Conservation (phyloP, 2,329 filamentous ascomycete genomes). For the Penicillium sp. region DNA sequence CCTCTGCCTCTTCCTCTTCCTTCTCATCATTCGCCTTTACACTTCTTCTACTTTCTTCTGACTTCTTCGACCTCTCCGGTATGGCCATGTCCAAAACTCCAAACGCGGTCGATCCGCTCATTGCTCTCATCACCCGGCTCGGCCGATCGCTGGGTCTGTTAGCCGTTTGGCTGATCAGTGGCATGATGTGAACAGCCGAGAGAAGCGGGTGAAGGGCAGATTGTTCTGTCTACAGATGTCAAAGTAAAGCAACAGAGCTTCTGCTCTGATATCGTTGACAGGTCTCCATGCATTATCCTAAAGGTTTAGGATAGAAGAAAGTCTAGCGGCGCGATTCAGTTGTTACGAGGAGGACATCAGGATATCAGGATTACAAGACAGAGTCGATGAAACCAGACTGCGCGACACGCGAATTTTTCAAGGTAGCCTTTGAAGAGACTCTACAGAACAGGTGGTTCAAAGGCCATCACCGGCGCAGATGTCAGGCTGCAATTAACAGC, state of each 20-base stretch:
- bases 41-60: too few species aligned
- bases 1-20: too few species aligned
- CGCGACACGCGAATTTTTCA: conserved; percentile 23
- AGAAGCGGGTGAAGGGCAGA: not conserved
- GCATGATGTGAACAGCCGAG: not conserved
- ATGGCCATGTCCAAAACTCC: too few species aligned
- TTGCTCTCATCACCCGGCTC: too few species aligned
- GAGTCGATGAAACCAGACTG: not conserved
- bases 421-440: conserved; percentile 22
- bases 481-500: conserved; percentile 1
- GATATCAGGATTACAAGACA: not conserved
- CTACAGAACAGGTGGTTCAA: conserved; percentile 6
- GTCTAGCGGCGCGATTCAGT: not conserved
- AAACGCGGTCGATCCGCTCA: too few species aligned
- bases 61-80: too few species aligned
- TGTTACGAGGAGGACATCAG: not conserved
- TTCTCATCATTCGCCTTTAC: too few species aligned
- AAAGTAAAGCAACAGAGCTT: not conserved
- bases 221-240: not conserved
- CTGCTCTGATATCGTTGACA: too few species aligned
- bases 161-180: not conserved
- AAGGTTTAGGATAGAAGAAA: not conserved
- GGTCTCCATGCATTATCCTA: too few species aligned
- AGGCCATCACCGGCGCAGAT: conserved; percentile 9
- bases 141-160: too few species aligned